Evolutionary conservation across 306 rosid species (phyloP), one percentile per base, ranked within the genome.

Genomic region (Alnus glutinosa): DNA sequence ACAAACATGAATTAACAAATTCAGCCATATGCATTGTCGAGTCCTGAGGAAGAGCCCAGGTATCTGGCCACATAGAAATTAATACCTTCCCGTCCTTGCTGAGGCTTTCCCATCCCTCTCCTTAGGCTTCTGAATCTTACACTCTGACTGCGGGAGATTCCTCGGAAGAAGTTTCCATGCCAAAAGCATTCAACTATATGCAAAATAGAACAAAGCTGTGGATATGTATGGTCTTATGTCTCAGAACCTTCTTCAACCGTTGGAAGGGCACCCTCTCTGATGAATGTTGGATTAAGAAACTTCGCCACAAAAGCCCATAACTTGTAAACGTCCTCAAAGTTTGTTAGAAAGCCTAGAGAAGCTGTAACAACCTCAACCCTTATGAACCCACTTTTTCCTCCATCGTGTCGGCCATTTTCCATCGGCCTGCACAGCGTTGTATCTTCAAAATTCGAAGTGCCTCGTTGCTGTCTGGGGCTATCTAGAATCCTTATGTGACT

Each of bases 271-370:
- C 87, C 97, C 84, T 89, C 92, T 58, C 79, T 81, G 70, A 88
- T 83, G 79, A 91, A 91, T 67, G 83, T 28, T 3, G 95, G 97
- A 83, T 91, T 91, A 47, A 94, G 95, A 86, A 94, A 94, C 84
- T 91, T 94, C 0, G 94, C 94, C 32, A 92, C 92, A 83, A 94
- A 92, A 34, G 90, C 97, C 98, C 98, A 94, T 78, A 94, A 79
- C 88, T 86, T 94, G 83, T 94, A 89, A 66, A 92, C 94, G 75
- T 94, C 98, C 79, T 94, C 98, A 83, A 92, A 94, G 88, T 94
- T 92, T 75, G 95, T 88, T 81, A 94, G 87, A 89, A 94, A 91
- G 30, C 97, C 84, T 34, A 94, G 82, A 48, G 97, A 89, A 74
- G 97, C 98, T 15, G 98, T 94, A 80, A 91, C 97, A 63, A 94